These are phyloP conservation scores for Aspergillus cavernicola DNA, from an alignment of 495 filamentous ascomycete genomes.

Conservation along the genomic window DNA sequence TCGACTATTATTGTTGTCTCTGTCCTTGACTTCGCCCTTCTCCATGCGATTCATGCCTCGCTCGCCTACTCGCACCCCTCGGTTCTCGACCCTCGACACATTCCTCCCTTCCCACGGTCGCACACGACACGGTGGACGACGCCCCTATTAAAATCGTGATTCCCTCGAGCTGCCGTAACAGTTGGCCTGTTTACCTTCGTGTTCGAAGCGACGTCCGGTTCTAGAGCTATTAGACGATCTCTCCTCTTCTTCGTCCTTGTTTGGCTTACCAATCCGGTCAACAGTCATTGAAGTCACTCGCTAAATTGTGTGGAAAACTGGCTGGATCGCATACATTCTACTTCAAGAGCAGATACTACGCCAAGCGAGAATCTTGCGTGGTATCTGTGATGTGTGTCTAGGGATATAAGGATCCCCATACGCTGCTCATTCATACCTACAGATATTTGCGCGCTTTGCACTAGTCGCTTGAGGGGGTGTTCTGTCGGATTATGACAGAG, in stretches of 20 bases:
- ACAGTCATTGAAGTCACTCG: background rate
- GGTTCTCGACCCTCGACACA: slow-evolving; percentile 21
- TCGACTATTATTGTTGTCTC: slow-evolving; percentile 18
- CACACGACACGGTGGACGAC: slow-evolving; percentile 20
- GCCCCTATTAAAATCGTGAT: slow-evolving; percentile 17
- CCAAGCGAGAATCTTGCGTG: background rate
- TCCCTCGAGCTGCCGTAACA: background rate
- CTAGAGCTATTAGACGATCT: background rate
- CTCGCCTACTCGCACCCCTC: slow-evolving; percentile 28
- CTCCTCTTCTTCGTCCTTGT: background rate
- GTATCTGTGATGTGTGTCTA: slow-evolving; percentile 34
- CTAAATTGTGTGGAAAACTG: background rate
- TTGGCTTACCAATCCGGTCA: background rate
- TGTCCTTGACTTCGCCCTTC: slow-evolving; percentile 26
- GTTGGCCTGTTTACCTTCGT: background rate
- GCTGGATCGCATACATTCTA: background rate
- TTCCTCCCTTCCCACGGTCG: slow-evolving; percentile 24
- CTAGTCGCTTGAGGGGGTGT: slow-evolving; percentile 51
- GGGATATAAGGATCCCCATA: slow-evolving; percentile 24
- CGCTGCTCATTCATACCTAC: slow-evolving; percentile 11
- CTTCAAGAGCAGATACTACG: background rate
- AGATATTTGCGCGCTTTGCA: slow-evolving; percentile 22
- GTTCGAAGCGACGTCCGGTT: background rate
- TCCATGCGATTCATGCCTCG: slow-evolving; percentile 34
- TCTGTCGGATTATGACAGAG: slow-evolving; percentile 93